Conservation (phyloP, 768 basidiomycete species). For the Pleurotus tuoliensis region DNA sequence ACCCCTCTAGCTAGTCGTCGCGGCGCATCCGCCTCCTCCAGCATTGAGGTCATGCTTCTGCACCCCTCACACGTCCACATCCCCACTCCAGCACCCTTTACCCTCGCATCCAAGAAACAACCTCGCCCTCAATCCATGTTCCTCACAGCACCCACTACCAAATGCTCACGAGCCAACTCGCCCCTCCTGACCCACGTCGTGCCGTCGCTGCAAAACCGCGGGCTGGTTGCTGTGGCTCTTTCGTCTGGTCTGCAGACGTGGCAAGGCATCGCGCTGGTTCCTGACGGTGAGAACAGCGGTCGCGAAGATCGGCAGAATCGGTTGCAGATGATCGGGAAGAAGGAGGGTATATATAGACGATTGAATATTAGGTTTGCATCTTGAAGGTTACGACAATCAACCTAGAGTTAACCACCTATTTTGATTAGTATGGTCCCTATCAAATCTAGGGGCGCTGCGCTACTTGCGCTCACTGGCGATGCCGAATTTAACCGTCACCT, state of each 20-base stretch:
- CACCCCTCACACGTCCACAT: conserved; percentile 43
- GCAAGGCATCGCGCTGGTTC: conserved; percentile 51
- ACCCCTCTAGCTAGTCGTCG: conserved; percentile 41
- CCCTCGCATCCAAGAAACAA: conserved; percentile 9
- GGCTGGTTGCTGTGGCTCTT: conserved; percentile 39
- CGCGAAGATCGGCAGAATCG: conserved; percentile 21
- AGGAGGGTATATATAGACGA: conserved; percentile 34
- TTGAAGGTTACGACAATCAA: not conserved
- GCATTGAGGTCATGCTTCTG: conserved; percentile 39
- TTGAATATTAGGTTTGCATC: conserved; percentile 34
- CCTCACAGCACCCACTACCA: conserved; percentile 3
- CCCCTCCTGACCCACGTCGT: conserved; percentile 35
- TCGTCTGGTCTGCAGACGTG: conserved; percentile 32
- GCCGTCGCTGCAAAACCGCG: conserved; percentile 37
- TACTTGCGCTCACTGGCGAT: conserved; percentile 57
- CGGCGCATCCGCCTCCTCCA: conserved; percentile 27
- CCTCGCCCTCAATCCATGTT: conserved; percentile 2
- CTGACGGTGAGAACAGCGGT: conserved; percentile 22
- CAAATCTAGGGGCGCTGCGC: conserved; percentile 48
- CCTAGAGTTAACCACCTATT: no score
- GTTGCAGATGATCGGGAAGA: conserved; percentile 19
- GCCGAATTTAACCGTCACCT: conserved; percentile 39
- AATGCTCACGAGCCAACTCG: conserved; percentile 8
- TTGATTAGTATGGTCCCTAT: conserved; percentile 39
- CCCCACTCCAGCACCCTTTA: conserved; percentile 29